phyloP scores from a whole-genome alignment of 345 rosid species.

The Angophora floribunda region DNA sequence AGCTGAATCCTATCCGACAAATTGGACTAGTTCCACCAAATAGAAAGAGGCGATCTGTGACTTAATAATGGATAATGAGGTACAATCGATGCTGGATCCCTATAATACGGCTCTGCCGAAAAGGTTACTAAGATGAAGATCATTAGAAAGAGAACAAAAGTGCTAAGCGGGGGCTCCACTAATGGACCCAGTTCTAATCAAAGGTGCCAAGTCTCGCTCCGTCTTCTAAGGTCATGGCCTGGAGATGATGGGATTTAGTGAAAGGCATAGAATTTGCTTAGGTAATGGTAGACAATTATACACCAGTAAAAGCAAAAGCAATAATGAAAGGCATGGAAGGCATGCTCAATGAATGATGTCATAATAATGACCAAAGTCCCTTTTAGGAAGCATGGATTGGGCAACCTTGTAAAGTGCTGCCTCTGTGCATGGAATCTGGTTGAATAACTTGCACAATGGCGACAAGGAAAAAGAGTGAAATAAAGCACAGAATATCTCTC shows the following conservation, averaged over 20 bases:
- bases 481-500: neutral
- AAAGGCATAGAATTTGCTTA: slow-evolving; percentile 6
- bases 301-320: slow-evolving; percentile 15
- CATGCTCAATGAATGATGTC: slow-evolving; percentile 39
- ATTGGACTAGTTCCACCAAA: neutral
- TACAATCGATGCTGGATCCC: neutral
- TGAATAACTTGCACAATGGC: neutral
- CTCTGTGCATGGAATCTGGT: slow-evolving; percentile 4
- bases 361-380: slow-evolving; percentile 15
- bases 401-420: neutral
- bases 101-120: neutral
- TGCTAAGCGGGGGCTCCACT: neutral
- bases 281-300: slow-evolving; percentile 13
- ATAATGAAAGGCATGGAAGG: slow-evolving; percentile 28
- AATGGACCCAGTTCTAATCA: neutral
- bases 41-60: neutral
- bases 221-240: neutral
- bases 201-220: slow-evolving; percentile 1
- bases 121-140: neutral
- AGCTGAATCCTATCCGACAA: neutral
- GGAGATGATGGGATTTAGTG: slow-evolving; percentile 8
- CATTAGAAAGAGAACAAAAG: neutral
- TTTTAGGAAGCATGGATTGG: slow-evolving; percentile 11
- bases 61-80: neutral
- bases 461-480: neutral